These are phyloP conservation scores for Piper longum DNA, from an alignment of 164 flowering plant species.

Conservation along the genomic window DNA sequence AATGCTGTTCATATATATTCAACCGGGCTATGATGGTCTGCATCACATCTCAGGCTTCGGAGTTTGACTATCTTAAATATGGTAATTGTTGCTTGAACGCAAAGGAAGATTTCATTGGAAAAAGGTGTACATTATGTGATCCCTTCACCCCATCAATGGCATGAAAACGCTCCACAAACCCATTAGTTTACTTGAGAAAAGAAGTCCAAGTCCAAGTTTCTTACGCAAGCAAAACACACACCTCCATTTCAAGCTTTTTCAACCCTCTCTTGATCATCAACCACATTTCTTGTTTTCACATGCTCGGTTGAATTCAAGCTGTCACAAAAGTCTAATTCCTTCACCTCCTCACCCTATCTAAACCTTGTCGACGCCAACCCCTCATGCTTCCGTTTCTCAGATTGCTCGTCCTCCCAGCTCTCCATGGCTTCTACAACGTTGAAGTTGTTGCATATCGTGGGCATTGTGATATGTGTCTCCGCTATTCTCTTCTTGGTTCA, in stretches of 20 bases:
- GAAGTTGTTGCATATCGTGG: slow-evolving; percentile 12
- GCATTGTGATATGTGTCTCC: slow-evolving; percentile 20
- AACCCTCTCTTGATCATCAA: no score
- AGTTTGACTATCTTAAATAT: slow-evolving; percentile 4
- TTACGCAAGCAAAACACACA: slow-evolving; percentile 6
- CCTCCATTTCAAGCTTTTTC: slow-evolving; percentile 3
- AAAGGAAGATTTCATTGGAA: slow-evolving; percentile 24
- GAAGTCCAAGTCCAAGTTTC: slow-evolving; percentile 18
- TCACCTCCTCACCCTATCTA: slow-evolving; percentile 3
- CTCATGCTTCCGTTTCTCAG: slow-evolving; percentile 9
- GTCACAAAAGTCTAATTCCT: slow-evolving; percentile 12
- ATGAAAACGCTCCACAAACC: slow-evolving; percentile 8
- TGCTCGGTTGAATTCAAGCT: slow-evolving; percentile 12
- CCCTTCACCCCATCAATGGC: slow-evolving; percentile 12
- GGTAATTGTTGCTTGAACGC: slow-evolving; percentile 11
- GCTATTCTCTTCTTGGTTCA: slow-evolving; percentile 17
- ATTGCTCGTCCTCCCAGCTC: slow-evolving; percentile 5
- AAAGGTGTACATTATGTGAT: slow-evolving; percentile 13
- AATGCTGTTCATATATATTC: background rate
- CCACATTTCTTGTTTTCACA: no score
- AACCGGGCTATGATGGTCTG: background rate
- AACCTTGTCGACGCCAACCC: background rate
- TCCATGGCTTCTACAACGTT: slow-evolving; percentile 11
- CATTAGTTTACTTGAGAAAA: slow-evolving; percentile 16
- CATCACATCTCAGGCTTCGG: background rate